Evolutionary conservation across 768 basidiomycete genomes (phyloP).

Genomic region (Podaxis mareebaensis): DNA sequence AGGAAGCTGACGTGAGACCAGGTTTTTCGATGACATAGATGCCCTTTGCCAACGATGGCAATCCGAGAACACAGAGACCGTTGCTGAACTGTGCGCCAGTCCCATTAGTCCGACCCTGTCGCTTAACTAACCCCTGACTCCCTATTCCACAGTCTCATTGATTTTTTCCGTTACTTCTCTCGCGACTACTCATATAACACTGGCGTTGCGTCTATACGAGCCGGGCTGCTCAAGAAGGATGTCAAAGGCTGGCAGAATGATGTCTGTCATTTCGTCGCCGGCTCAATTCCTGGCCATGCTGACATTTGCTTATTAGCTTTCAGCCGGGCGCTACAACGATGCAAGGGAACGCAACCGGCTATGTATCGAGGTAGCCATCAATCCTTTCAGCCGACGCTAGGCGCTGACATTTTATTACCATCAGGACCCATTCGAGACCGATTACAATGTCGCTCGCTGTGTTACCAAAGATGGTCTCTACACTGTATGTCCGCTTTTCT

Average conservation of each 20-base stretch:
- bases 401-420: constrained; percentile 7
- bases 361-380: constrained; percentile 80
- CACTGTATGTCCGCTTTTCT: constrained; percentile 54
- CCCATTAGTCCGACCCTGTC: background rate
- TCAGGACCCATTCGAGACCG: constrained; percentile 95
- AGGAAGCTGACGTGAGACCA: constrained; percentile 28
- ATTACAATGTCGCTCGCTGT: constrained; percentile 95
- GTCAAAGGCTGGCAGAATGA: constrained; percentile 95
- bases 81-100: constrained; percentile 84
- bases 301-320: constrained; percentile 35
- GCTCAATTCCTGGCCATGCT: background rate
- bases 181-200: constrained; percentile 92
- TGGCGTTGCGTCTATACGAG: constrained; percentile 88
- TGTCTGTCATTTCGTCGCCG: constrained; percentile 42
- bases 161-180: constrained; percentile 96
- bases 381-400: background rate
- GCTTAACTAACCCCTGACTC: background rate
- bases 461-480: constrained; percentile 97
- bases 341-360: constrained; percentile 89
- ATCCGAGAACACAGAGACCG: constrained; percentile 88
- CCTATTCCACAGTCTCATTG: constrained; percentile 68
- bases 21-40: constrained; percentile 98
- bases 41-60: constrained; percentile 89
- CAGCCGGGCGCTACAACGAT: constrained; percentile 60
- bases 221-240: constrained; percentile 87